Evolutionary conservation across 805 yeast species (phyloP).

Genomic region (Myxozyma melibiosi): DNA sequence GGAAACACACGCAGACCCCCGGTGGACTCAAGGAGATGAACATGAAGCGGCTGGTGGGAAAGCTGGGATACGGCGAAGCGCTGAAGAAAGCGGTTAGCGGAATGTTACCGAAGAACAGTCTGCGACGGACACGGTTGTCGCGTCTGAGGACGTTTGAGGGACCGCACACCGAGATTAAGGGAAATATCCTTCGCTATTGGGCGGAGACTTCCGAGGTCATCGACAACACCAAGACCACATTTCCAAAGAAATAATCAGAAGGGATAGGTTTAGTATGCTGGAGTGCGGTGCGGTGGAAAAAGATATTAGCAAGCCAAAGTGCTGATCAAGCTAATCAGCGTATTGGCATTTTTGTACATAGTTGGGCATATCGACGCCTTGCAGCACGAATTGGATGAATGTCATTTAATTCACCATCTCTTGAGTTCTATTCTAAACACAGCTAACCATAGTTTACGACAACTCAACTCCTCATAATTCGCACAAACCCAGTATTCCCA

Average conservation of each 20-base stretch:
- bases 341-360: no score
- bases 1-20: constrained; percentile 87
- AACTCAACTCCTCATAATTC: no score
- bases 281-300: neutral
- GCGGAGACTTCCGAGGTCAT: constrained; percentile 21
- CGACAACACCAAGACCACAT: constrained; percentile 1
- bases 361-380: no score
- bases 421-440: no score
- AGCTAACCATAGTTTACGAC: no score
- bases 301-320: no score
- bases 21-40: constrained; percentile 78
- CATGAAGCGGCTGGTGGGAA: constrained; percentile 71
- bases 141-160: constrained; percentile 89
- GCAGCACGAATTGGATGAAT: no score
- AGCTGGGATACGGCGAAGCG: constrained; percentile 87
- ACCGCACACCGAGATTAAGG: constrained; percentile 80
- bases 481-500: no score
- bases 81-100: constrained; percentile 87
- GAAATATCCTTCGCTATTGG: constrained; percentile 57
- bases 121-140: constrained; percentile 74
- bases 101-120: constrained; percentile 91
- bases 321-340: no score
- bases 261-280: neutral
- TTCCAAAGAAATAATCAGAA: neutral
- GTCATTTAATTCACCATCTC: no score